Percentiles rank a stretch among this genome's conserved stretches.
Evolutionary conservation across 345 rosid species (phyloP).

Genomic region (Passiflora organensis): DNA sequence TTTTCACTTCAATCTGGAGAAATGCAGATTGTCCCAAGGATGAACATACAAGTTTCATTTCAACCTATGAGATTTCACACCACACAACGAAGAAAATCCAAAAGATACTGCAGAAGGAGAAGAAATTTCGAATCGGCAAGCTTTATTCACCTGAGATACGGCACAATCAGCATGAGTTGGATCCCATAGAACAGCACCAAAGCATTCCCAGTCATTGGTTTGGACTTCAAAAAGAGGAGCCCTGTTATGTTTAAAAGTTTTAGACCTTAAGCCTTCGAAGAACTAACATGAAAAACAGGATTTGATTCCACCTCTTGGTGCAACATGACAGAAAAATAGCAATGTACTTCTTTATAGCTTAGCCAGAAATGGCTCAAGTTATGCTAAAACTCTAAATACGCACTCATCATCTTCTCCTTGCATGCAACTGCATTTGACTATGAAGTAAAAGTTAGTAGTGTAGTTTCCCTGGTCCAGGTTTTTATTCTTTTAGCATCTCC

Average conservation of each 20-base stretch:
- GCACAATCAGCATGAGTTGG: constrained; percentile 87
- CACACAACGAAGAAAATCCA: neutral
- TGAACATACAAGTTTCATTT: too few relatives aligned
- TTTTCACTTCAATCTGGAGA: too few relatives aligned
- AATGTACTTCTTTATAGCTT: too few relatives aligned
- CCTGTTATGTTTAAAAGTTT: constrained; percentile 38
- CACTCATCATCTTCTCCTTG: too few relatives aligned
- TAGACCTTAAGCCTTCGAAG: constrained; percentile 1
- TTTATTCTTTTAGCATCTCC: neutral
- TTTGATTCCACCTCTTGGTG: too few relatives aligned
- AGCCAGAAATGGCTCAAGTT: too few relatives aligned
- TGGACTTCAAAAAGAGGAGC: constrained; percentile 91
- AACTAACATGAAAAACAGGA: constrained; percentile 13
- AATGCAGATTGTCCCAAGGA: too few relatives aligned
- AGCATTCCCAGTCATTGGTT: constrained; percentile 93
- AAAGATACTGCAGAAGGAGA: neutral
- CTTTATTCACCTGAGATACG: constrained; percentile 70
- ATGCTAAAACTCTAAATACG: too few relatives aligned
- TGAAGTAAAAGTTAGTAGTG: neutral
- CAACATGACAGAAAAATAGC: neutral
- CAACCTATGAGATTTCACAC: neutral
- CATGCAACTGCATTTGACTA: too few relatives aligned
- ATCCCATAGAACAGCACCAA: constrained; percentile 75
- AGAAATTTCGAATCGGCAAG: neutral
- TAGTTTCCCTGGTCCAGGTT: neutral